phyloP scores from a whole-genome alignment of 1,139 yeast genomes.

The Nakaseomyces kungkrabaensis region DNA sequence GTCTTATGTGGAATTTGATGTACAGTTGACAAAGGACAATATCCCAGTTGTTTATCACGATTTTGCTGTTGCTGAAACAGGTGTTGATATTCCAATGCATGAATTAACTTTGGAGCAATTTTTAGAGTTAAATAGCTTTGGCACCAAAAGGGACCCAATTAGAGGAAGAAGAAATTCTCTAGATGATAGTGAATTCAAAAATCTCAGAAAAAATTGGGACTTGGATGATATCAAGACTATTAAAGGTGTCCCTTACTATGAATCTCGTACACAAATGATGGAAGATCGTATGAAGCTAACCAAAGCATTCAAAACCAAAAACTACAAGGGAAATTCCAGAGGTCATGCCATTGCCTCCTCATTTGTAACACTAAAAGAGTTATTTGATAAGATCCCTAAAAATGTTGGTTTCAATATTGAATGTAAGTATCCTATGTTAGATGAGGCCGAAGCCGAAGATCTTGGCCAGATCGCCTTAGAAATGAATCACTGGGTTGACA shows the following conservation, averaged over 20 bases:
- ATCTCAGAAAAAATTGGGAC: slow-evolving; percentile 4
- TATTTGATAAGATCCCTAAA: slow-evolving; percentile 70
- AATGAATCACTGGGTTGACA: slow-evolving; percentile 77
- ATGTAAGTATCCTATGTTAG: slow-evolving; percentile 90
- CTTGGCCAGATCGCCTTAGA: slow-evolving; percentile 83
- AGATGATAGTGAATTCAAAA: slow-evolving; percentile 2
- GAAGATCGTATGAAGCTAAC: slow-evolving; percentile 74
- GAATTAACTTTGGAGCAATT: slow-evolving; percentile 85
- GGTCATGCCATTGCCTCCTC: slow-evolving; percentile 88
- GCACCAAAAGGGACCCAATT: slow-evolving; percentile 1
- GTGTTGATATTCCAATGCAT: slow-evolving; percentile 96
- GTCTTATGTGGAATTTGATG: slow-evolving; percentile 90
- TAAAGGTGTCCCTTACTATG: slow-evolving; percentile 5
- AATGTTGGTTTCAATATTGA: slow-evolving; percentile 91
- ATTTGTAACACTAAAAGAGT: slow-evolving; percentile 79
- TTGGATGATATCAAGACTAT: slow-evolving; percentile 6
- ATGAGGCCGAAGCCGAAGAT: slow-evolving; percentile 81
- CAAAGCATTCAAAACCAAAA: slow-evolving; percentile 75
- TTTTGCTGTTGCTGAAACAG: slow-evolving; percentile 89
- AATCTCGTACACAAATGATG: slow-evolving; percentile 26
- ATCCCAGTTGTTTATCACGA: slow-evolving; percentile 95
- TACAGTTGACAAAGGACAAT: slow-evolving; percentile 86
- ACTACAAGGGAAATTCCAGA: slow-evolving; percentile 84
- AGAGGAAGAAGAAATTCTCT: slow-evolving; percentile 3
- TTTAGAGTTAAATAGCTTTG: slow-evolving; percentile 43